Evolutionary conservation across 2,329 filamentous ascomycete genomes (phyloP).

Genomic region (Fonsecaea pugnacius): DNA sequence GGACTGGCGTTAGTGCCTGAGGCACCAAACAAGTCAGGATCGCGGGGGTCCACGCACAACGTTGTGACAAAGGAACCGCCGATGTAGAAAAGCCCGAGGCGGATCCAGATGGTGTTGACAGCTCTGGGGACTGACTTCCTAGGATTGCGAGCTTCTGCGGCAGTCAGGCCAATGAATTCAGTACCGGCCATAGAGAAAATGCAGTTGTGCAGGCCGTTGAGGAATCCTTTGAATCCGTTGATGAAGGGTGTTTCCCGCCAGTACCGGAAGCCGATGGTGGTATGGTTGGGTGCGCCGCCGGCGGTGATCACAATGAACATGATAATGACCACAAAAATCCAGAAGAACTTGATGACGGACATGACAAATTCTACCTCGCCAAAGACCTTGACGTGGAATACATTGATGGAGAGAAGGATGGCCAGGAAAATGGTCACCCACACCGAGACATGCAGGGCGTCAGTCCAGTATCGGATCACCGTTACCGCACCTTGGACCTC

Average conservation of each 20-base stretch:
- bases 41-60: constrained; percentile 49
- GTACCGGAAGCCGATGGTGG: constrained; percentile 52
- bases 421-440: constrained; percentile 48
- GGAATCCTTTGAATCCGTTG: constrained; percentile 52
- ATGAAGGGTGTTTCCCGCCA: constrained; percentile 51
- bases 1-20: constrained; percentile 52
- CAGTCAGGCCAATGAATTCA: constrained; percentile 53
- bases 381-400: constrained; percentile 51
- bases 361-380: constrained; percentile 53
- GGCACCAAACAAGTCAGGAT: constrained; percentile 49
- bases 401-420: constrained; percentile 47
- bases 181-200: constrained; percentile 49
- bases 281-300: constrained; percentile 48
- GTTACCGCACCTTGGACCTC: constrained; percentile 50
- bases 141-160: constrained; percentile 52
- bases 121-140: constrained; percentile 50
- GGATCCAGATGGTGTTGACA: constrained; percentile 53
- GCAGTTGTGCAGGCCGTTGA: constrained; percentile 45
- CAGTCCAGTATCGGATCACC: constrained; percentile 52
- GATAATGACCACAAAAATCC: constrained; percentile 56
- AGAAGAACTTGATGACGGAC: constrained; percentile 53
- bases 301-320: constrained; percentile 51
- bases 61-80: constrained; percentile 52
- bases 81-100: constrained; percentile 53
- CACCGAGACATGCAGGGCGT: constrained; percentile 48